Evolutionary conservation across 306 rosid species (phyloP), one percentile per base, ranked within the genome.

Genomic region (Quillaja saponaria): DNA sequence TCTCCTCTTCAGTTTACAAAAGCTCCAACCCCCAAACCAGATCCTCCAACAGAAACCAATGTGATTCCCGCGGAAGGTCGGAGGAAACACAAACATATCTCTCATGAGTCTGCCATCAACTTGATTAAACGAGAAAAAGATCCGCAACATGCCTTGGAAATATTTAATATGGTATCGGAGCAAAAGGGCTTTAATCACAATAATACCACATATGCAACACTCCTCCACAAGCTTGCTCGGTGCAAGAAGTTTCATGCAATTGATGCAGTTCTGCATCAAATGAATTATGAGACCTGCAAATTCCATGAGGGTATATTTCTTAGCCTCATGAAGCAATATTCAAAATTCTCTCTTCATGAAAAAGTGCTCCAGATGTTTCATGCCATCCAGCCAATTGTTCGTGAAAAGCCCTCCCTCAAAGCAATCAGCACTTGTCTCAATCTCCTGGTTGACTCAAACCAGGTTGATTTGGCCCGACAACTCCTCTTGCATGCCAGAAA

Each of bases 151-250:
- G 97, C 96, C 7, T 73, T 88, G 67, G 82, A 79, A 54, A 79
- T 88, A 66, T 91, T 91, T 67, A 86, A 91, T 66, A 73, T 58
- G 81, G 88, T 69, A 6, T 72, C 88, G 0, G 87, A 88, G 64
- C 97, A 91, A 25, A 86, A 82, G 17, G 96, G 96, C 2, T 91
- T 91, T 52, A 61, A 77, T 16, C 97, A 91, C 76, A 88, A 88
- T 18, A 73, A 71, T 42, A 82, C 85, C 28, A 88, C 96, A 4
- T 91, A 91, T 61, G 87, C 79, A 10, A 42, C 78, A 38, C 71
- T 91, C 67, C 91, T 91, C 31, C 73, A 84, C 42, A 91, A 82
- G 67, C 96, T 91, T 61, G 96, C 92, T 48, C 71, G 53, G 67
- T 69, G 45, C 41, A 82, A 88, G 80, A 82, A 88, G 66, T 86